Percentiles rank a stretch among this genome's conserved stretches.
phyloP scores from a whole-genome alignment of 305 asterid genomes.

The Fraxinus dipetala region DNA sequence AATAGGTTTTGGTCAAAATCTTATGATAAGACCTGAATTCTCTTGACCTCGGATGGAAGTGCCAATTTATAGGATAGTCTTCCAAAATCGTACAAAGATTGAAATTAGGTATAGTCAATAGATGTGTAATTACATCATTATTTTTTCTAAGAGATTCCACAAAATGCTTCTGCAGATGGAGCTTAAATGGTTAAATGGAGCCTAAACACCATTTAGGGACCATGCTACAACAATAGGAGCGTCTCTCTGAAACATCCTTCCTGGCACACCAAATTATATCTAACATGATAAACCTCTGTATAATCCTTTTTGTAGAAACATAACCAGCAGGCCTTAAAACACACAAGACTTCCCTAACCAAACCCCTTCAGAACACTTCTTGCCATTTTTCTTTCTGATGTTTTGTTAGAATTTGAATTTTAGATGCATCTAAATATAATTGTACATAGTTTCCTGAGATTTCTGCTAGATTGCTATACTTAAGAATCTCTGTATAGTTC shows the following conservation, averaged over 20 bases:
- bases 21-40: neutral
- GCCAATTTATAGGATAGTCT: neutral
- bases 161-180: neutral
- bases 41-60: neutral
- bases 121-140: neutral
- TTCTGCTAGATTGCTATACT: neutral
- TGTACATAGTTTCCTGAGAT: neutral
- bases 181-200: neutral
- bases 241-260: neutral
- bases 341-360: neutral
- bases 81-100: neutral
- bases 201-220: neutral
- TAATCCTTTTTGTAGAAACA: neutral
- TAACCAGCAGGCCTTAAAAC: neutral
- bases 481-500: neutral
- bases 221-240: neutral
- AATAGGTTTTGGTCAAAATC: conserved; percentile 3
- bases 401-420: neutral
- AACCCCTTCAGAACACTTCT: neutral
- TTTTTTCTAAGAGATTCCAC: neutral
- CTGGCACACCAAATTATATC: neutral
- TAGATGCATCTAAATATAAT: neutral
- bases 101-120: neutral
- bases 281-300: neutral
- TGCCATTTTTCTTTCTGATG: neutral